Evolutionary conservation across 2,329 filamentous ascomycete genomes (phyloP).

Genomic region (Calcarisporium arbuscula): DNA sequence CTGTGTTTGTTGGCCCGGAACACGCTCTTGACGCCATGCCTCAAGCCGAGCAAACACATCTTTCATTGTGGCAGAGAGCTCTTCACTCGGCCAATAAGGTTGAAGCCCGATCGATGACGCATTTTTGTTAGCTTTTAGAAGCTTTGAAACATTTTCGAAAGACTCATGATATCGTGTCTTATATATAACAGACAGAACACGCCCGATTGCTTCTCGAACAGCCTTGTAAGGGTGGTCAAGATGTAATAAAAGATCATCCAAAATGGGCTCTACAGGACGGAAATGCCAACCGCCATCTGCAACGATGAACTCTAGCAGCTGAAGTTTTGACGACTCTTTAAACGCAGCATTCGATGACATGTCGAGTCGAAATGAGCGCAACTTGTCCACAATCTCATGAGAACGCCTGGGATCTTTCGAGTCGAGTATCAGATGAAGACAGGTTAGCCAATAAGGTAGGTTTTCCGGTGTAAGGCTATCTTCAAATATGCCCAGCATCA

Average conservation of each 20-base stretch:
- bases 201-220: conserved; percentile 88
- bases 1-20: conserved; percentile 84
- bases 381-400: conserved; percentile 76
- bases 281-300: conserved; percentile 94
- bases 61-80: conserved; percentile 66
- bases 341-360: conserved; percentile 95
- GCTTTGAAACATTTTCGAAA: conserved; percentile 68
- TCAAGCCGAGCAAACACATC: conserved; percentile 76
- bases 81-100: conserved; percentile 71
- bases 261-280: conserved; percentile 78
- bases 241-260: conserved; percentile 82
- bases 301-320: conserved; percentile 81
- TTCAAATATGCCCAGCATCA: conserved; percentile 78
- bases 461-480: conserved; percentile 94
- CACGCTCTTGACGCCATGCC: conserved; percentile 77
- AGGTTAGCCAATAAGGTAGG: conserved; percentile 88
- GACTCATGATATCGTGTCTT: conserved; percentile 92
- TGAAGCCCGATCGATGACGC: conserved; percentile 77
- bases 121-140: conserved; percentile 73
- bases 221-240: conserved; percentile 98
- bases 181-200: conserved; percentile 81
- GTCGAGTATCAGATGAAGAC: conserved; percentile 82
- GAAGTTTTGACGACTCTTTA: conserved; percentile 96
- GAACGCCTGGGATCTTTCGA: conserved; percentile 83
- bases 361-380: conserved; percentile 82